These are phyloP conservation scores for Leccinum subtestaceum DNA, from an alignment of 768 basidiomycete species.

Conservation along the genomic window DNA sequence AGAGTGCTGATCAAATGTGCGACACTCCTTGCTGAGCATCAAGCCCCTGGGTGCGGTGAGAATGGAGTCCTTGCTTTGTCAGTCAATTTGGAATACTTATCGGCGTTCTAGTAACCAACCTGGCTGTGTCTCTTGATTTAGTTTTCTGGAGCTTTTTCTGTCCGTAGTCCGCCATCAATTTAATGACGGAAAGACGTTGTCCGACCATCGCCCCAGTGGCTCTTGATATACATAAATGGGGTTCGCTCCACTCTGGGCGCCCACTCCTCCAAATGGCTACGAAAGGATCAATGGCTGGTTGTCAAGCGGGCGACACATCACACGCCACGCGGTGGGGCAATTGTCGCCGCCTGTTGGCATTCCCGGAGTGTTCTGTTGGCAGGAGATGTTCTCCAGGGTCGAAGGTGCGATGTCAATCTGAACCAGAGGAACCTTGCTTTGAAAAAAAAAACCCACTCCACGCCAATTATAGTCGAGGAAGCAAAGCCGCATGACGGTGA, in stretches of 20 bases:
- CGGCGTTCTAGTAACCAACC: background rate
- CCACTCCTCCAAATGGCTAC: background rate
- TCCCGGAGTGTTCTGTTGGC: background rate
- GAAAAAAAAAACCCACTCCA: background rate
- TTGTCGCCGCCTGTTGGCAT: background rate
- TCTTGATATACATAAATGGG: conserved; percentile 6
- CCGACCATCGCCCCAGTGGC: conserved; percentile 5
- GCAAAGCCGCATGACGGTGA: conserved; percentile 9
- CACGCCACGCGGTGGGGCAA: background rate
- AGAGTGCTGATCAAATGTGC: background rate
- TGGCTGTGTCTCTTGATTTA: background rate
- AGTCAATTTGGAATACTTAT: conserved; percentile 6
- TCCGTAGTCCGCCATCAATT: background rate
- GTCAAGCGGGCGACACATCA: conserved; percentile 1
- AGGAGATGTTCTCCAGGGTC: background rate
- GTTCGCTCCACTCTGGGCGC: background rate
- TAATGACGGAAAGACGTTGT: background rate
- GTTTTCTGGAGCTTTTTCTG: background rate
- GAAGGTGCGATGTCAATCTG: background rate
- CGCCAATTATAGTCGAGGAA: background rate
- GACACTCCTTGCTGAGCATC: background rate
- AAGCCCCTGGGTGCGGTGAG: conserved; percentile 1
- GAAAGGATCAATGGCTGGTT: background rate
- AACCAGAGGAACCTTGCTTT: background rate
- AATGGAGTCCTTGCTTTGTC: conserved; percentile 6